Evolutionary conservation across 139 green algal genomes (phyloP).

Genomic region (Micractinium sp.): DNA sequence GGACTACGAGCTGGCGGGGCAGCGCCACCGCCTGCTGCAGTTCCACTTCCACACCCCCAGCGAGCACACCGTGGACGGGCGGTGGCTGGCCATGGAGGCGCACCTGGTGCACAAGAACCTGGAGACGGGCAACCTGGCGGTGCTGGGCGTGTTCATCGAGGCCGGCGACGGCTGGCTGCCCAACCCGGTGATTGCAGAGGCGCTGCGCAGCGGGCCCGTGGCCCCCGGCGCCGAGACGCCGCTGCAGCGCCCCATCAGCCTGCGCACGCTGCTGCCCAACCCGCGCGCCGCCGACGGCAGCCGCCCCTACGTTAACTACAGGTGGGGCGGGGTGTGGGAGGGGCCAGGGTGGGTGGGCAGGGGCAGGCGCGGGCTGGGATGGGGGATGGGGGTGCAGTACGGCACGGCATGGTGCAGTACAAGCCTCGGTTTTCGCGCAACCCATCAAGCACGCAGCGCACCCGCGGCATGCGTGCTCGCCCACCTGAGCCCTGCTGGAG

Average conservation of each 20-base stretch:
- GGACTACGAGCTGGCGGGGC: constrained; percentile 26
- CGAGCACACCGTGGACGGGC: constrained; percentile 27
- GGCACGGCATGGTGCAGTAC: background rate
- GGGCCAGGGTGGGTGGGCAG: background rate
- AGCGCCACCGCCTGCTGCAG: constrained; percentile 35
- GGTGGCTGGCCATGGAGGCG: constrained; percentile 72
- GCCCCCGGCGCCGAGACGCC: background rate
- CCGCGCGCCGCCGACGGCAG: constrained; percentile 10
- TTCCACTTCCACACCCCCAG: constrained; percentile 37
- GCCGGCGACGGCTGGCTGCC: constrained; percentile 16
- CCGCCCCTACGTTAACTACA: constrained; percentile 73
- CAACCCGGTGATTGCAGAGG: constrained; percentile 10
- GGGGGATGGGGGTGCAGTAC: background rate
- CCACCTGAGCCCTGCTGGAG: background rate
- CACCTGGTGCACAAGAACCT: constrained; percentile 83
- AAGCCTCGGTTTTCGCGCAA: too few species aligned
- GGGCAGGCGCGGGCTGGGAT: background rate
- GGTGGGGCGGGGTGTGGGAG: background rate
- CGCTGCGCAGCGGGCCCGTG: background rate
- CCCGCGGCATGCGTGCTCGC: background rate
- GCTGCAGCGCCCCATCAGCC: constrained; percentile 46
- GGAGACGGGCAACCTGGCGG: constrained; percentile 52
- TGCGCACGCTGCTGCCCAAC: constrained; percentile 63
- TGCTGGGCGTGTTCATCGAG: constrained; percentile 33
- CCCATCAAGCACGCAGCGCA: too few species aligned